These are phyloP conservation scores for Sporisorium sorghi DNA, from an alignment of 1,284 basidiomycete species.

Conservation along the genomic window DNA sequence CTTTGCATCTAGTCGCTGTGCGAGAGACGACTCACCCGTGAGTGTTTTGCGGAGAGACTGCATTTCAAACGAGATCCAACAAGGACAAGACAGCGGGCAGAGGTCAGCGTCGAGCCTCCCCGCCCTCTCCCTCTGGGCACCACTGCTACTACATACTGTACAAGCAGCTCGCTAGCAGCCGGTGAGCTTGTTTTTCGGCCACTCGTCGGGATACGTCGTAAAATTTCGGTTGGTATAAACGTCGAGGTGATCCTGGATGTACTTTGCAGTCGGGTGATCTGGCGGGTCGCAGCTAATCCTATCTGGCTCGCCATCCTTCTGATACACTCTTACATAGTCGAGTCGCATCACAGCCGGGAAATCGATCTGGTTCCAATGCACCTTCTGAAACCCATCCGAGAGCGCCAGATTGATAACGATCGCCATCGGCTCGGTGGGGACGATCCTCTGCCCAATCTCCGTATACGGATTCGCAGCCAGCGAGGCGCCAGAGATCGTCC, in stretches of 20 bases:
- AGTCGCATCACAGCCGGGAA: slow-evolving; percentile 71
- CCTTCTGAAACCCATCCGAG: slow-evolving; percentile 56
- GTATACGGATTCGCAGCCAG: slow-evolving; percentile 34
- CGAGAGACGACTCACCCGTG: not conserved
- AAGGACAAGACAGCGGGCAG: too few species aligned
- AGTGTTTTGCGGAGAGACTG: not conserved
- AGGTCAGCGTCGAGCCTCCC: too few species aligned
- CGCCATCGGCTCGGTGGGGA: slow-evolving; percentile 61
- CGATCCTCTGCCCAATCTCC: slow-evolving; percentile 54
- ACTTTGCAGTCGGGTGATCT: slow-evolving; percentile 63
- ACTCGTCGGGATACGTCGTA: slow-evolving; percentile 11
- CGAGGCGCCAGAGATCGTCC: slow-evolving; percentile 49
- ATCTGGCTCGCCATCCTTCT: slow-evolving; percentile 41
- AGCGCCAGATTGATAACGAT: slow-evolving; percentile 63
- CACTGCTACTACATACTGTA: too few species aligned
- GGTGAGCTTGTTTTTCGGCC: too few species aligned
- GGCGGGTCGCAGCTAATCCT: slow-evolving; percentile 58
- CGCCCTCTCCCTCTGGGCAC: too few species aligned
- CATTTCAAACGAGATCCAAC: not conserved
- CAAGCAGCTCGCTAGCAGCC: too few species aligned
- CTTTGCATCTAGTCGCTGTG: too few species aligned
- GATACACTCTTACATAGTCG: slow-evolving; percentile 61
- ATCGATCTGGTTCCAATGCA: slow-evolving; percentile 53
- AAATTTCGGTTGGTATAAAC: slow-evolving; percentile 63
- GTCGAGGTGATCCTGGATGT: slow-evolving; percentile 62